Base-by-base conservation (phyloP, 768 basidiomycete species). In the Dioszegia aurantiaca region DNA sequence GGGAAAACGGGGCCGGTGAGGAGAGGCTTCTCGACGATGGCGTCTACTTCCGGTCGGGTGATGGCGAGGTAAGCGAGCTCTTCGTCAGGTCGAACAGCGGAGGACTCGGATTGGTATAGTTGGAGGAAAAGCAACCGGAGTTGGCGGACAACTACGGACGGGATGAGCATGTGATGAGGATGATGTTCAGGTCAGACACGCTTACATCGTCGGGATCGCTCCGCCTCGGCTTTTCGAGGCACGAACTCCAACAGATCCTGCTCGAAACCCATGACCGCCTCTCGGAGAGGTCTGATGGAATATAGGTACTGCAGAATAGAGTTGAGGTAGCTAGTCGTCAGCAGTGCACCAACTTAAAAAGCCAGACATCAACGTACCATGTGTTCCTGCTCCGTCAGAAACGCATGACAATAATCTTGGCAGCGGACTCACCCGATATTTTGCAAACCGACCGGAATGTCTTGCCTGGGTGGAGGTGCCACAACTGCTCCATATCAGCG, bases 1-100 rank as follows among this genome's bases (percentile, higher is more conserved):
- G 49, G 44, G 21, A 26, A 21, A 26, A 46, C 39, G 9, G 58
- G 11, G 4, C 53, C 53, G 33, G 46, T 23, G 30, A 57, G 57
- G 21, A 28, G 2, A 24, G 57, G 62, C 33, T 33, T 33, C 27
- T 65, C 63, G 21, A 67, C 63, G 11, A 73, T 64, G 24, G 59
- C 52, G 43, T 72, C 70, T 23, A 70, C 59, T 46, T 73, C 68
- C 0, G 71, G 71, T 36, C 71, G 68, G 12, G 71, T 73, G 51
- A 73, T 73, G 39, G 75, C 75, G 12, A 76, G 63, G 43, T 74
- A 74, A n/a, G 75, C 75, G 12, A 76, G 65, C 49, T 74, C 68
- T 55, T 72, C 68, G 37, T 70, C 70, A 9, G 75, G 75, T 30
- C 68, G 59, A 17, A 76, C 70, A 4, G 72, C 61, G 4, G 72